Evolutionary conservation across 1,284 basidiomycete genomes (phyloP).

Genomic region (Puccinia polysora): DNA sequence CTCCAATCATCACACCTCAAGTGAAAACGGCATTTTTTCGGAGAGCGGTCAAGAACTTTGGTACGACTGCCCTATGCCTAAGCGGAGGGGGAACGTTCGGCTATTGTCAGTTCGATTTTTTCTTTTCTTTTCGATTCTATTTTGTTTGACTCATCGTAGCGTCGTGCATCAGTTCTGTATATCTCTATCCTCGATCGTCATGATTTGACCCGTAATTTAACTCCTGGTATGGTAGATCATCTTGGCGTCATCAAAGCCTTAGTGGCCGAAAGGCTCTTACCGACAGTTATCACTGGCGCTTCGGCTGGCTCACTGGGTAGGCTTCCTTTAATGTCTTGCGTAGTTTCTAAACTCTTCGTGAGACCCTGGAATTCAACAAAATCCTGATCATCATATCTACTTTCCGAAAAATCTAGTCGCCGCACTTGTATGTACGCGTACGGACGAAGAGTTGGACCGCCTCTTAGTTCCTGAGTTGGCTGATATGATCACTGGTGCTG

Average conservation of each 20-base stretch:
- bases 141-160: not conserved
- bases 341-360: not conserved
- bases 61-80: slow-evolving; percentile 82
- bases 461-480: slow-evolving; percentile 78
- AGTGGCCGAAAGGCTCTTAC: slow-evolving; percentile 77
- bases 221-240: slow-evolving; percentile 58
- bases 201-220: not conserved
- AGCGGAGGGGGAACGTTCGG: slow-evolving; percentile 92
- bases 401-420: slow-evolving; percentile 52
- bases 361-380: not conserved
- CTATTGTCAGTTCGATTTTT: slow-evolving; percentile 59
- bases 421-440: slow-evolving; percentile 75
- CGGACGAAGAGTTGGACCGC: slow-evolving; percentile 75
- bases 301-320: slow-evolving; percentile 76
- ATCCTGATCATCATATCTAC: not conserved
- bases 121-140: slow-evolving; percentile 45
- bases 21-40: slow-evolving; percentile 92
- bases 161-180: too few species aligned
- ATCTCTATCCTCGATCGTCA: too few species aligned
- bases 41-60: slow-evolving; percentile 78
- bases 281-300: slow-evolving; percentile 81
- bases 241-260: slow-evolving; percentile 88
- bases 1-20: slow-evolving; percentile 69
- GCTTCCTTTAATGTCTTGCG: slow-evolving; percentile 9
- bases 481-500: slow-evolving; percentile 81